Evolutionary conservation across 768 basidiomycete species (phyloP).

Genomic region (Suillus weaverae): DNA sequence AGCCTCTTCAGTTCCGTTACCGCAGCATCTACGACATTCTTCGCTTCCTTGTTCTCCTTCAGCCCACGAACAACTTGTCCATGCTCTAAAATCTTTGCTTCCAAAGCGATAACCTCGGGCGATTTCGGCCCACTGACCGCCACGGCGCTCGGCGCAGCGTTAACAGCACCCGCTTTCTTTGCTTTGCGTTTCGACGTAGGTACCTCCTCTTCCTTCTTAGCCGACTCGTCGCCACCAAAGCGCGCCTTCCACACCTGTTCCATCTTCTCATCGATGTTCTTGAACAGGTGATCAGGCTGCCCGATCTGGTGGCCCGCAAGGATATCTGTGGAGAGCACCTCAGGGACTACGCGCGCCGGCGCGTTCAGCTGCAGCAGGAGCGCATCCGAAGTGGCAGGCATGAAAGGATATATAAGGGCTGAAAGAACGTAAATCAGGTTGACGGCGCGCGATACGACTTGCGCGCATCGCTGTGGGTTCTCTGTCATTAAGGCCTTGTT

Average conservation of each 20-base stretch:
- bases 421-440: slow-evolving; percentile 93
- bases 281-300: slow-evolving; percentile 87
- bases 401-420: slow-evolving; percentile 88
- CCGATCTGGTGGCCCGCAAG: slow-evolving; percentile 85
- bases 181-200: slow-evolving; percentile 50
- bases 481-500: slow-evolving; percentile 85
- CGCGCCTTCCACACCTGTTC: slow-evolving; percentile 76
- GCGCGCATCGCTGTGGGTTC: slow-evolving; percentile 82
- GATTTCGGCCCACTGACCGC: slow-evolving; percentile 59
- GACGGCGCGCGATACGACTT: slow-evolving; percentile 85
- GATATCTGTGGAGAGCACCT: slow-evolving; percentile 74
- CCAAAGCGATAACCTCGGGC: slow-evolving; percentile 68
- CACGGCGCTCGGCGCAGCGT: slow-evolving; percentile 44
- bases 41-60: slow-evolving; percentile 52
- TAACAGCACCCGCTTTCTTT: slow-evolving; percentile 52
- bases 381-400: slow-evolving; percentile 84
- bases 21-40: slow-evolving; percentile 43
- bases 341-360: slow-evolving; percentile 78
- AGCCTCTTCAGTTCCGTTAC: slow-evolving; percentile 65
- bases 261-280: slow-evolving; percentile 90
- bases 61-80: slow-evolving; percentile 71
- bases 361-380: slow-evolving; percentile 90
- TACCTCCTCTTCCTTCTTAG: slow-evolving; percentile 42
- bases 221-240: slow-evolving; percentile 66
- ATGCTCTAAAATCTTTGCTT: slow-evolving; percentile 74